phyloP scores from a whole-genome alignment of 306 rosid species.

The Vicia sativa region DNA sequence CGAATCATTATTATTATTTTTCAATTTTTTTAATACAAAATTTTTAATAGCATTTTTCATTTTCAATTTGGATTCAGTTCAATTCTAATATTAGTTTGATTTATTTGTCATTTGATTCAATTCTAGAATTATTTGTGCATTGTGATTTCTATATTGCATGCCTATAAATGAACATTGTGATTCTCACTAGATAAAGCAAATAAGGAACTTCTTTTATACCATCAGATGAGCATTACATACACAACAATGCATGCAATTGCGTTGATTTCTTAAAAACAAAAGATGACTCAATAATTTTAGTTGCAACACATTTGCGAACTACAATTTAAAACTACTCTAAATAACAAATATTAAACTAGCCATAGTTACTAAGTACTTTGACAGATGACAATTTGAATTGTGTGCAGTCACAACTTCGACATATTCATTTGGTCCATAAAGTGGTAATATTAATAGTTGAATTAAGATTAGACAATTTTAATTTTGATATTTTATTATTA shows the following conservation, averaged over 20 bases:
- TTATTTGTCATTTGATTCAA: no score
- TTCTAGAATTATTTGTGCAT: no score
- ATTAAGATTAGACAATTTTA: background rate
- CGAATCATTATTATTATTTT: no score
- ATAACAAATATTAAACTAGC: background rate
- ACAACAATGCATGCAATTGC: background rate
- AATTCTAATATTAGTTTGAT: no score
- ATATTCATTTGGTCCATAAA: background rate
- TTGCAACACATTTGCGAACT: background rate
- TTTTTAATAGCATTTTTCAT: no score
- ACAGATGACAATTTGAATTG: background rate
- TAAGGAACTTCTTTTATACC: slow-evolving; percentile 14
- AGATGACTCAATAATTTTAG: no score
- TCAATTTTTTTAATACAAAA: no score
- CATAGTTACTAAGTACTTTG: background rate
- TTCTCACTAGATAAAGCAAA: background rate
- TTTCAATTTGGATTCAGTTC: no score
- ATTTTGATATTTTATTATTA: background rate
- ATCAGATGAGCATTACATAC: background rate
- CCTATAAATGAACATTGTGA: background rate
- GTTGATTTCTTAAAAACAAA: no score
- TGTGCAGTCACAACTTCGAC: background rate
- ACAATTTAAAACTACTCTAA: background rate
- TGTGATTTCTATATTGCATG: background rate
- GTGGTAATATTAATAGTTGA: fast-evolving